Evolutionary conservation across 176 grass and related monocot species (phyloP).

Genomic region (Saccharum officinarum): DNA sequence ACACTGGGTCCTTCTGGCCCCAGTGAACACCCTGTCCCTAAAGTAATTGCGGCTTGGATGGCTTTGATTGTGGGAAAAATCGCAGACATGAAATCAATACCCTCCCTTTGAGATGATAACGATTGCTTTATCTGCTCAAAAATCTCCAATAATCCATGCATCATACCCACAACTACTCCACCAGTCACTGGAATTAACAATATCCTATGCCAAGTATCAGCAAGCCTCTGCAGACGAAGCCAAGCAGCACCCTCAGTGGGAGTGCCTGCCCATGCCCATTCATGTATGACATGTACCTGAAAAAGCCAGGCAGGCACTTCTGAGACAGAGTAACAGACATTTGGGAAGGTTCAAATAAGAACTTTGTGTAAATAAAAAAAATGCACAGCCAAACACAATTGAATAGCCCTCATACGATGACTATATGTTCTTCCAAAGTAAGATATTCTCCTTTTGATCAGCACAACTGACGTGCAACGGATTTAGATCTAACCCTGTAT

Average conservation of each 20-base stretch:
- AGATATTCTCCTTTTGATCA: background rate
- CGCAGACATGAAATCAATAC: slow-evolving; percentile 70
- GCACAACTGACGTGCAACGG: background rate
- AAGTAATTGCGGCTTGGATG: slow-evolving; percentile 86
- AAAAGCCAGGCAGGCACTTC: slow-evolving; percentile 6
- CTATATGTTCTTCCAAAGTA: slow-evolving; percentile 15
- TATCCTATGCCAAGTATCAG: slow-evolving; percentile 97
- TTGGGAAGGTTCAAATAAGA: background rate
- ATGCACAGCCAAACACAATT: background rate
- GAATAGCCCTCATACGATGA: background rate
- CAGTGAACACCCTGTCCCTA: slow-evolving; percentile 92
- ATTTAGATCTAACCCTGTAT: background rate
- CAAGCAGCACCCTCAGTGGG: slow-evolving; percentile 91
- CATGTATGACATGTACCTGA: slow-evolving; percentile 93
- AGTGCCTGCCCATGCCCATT: slow-evolving; percentile 99
- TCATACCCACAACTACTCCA: slow-evolving; percentile 99
- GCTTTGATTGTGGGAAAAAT: slow-evolving; percentile 94
- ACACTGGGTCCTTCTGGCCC: slow-evolving; percentile 95
- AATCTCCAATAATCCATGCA: slow-evolving; percentile 95
- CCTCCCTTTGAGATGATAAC: slow-evolving; percentile 72
- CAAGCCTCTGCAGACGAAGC: slow-evolving; percentile 89
- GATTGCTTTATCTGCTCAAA: slow-evolving; percentile 93
- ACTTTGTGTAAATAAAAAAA: background rate
- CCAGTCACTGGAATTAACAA: slow-evolving; percentile 93
- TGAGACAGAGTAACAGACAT: slow-evolving; percentile 8